Evolutionary conservation across 2,329 filamentous ascomycete genomes (phyloP).

Genomic region (Purpureocillium lavendulum): DNA sequence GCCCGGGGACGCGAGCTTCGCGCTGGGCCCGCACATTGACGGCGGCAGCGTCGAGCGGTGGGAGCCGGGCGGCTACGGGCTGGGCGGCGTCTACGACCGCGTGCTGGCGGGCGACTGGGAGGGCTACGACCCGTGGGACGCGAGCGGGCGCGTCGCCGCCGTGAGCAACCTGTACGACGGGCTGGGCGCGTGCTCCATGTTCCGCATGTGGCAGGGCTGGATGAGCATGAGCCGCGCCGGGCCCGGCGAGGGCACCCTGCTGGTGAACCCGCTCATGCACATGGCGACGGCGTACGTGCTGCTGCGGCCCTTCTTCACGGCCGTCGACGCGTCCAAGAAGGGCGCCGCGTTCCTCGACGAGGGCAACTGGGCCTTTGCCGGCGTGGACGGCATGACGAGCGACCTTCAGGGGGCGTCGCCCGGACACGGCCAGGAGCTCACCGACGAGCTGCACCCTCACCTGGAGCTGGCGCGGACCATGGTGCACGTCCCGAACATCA

Average conservation of each 20-base stretch:
- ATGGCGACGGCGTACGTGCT: conserved; percentile 73
- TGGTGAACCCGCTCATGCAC: conserved; percentile 71
- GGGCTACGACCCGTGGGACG: conserved; percentile 74
- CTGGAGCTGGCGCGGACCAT: conserved; percentile 59
- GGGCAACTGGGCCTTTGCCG: conserved; percentile 52
- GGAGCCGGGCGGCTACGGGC: conserved; percentile 61
- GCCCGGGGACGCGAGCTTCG: conserved; percentile 62
- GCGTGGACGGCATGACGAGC: conserved; percentile 35
- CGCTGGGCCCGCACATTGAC: conserved; percentile 65
- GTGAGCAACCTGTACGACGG: conserved; percentile 72
- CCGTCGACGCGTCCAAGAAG: conserved; percentile 21
- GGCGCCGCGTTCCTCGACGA: conserved; percentile 36
- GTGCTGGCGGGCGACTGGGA: conserved; percentile 75
- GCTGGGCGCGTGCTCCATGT: conserved; percentile 73
- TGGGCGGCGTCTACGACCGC: conserved; percentile 59
- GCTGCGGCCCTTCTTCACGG: conserved; percentile 74
- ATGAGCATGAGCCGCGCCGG: conserved; percentile 66
- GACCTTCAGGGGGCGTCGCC: conserved; percentile 63
- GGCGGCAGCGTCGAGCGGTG: conserved; percentile 69
- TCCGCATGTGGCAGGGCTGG: conserved; percentile 89
- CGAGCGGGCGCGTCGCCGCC: conserved; percentile 57
- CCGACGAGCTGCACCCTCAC: conserved; percentile 61
- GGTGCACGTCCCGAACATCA: conserved; percentile 59
- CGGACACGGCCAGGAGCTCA: conserved; percentile 65
- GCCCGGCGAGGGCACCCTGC: conserved; percentile 69